phyloP scores from a whole-genome alignment of 495 filamentous ascomycete species.

The Aspergillus steynii region DNA sequence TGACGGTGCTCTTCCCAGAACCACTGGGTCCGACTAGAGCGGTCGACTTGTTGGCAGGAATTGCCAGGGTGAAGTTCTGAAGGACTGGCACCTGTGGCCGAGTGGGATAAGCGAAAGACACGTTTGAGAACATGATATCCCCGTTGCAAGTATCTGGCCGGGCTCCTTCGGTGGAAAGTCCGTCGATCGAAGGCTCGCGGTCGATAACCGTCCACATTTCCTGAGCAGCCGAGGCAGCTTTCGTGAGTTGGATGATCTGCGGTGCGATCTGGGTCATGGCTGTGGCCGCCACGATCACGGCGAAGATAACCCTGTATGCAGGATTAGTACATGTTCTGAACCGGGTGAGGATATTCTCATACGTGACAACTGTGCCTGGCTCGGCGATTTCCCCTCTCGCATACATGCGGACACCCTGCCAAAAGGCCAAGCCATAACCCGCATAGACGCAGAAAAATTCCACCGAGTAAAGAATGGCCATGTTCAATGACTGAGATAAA shows the following conservation, averaged over 20 bases:
- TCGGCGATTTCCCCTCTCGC: slow-evolving; percentile 70
- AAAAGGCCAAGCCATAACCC: slow-evolving; percentile 23
- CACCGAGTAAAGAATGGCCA: slow-evolving; percentile 9
- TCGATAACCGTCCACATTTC: slow-evolving; percentile 41
- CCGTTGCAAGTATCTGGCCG: slow-evolving; percentile 21
- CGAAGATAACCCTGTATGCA: slow-evolving; percentile 23
- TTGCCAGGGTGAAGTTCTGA: slow-evolving; percentile 44
- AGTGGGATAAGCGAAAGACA: slow-evolving; percentile 56
- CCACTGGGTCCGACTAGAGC: slow-evolving; percentile 52
- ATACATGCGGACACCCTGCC: slow-evolving; percentile 58
- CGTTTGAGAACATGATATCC: slow-evolving; percentile 38
- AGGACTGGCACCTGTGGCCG: slow-evolving; percentile 52
- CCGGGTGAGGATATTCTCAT: slow-evolving; percentile 26
- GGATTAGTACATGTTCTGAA: slow-evolving; percentile 16
- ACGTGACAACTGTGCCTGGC: slow-evolving; percentile 61
- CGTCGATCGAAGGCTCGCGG: slow-evolving; percentile 30
- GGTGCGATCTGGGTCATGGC: slow-evolving; percentile 23
- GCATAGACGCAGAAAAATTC: slow-evolving; percentile 18
- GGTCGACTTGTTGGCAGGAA: slow-evolving; percentile 44
- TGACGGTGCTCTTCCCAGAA: slow-evolving; percentile 80
- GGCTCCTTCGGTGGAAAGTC: slow-evolving; percentile 23
- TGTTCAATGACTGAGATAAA: background rate
- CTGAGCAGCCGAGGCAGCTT: slow-evolving; percentile 36
- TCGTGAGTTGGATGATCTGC: slow-evolving; percentile 30
- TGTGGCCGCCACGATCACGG: slow-evolving; percentile 45